Percentiles rank a stretch among this genome's conserved stretches.
These are phyloP conservation scores for Pugionium dolabratum DNA, from an alignment of 345 rosid species.

Conservation along the genomic window DNA sequence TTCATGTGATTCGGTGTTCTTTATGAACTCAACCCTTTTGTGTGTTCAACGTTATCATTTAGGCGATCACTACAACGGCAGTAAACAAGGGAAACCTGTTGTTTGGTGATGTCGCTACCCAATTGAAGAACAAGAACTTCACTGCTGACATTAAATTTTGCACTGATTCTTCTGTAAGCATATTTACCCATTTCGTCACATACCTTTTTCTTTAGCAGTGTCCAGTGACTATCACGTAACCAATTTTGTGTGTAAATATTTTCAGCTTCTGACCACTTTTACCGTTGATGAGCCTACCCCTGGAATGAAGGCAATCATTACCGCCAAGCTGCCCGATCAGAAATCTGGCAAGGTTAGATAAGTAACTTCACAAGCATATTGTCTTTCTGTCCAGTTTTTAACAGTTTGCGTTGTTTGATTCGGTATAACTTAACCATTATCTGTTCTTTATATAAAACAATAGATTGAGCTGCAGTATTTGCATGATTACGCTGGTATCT, in stretches of 20 bases:
- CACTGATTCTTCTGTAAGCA: constrained; percentile 73
- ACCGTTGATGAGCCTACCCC: constrained; percentile 90
- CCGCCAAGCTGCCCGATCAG: constrained; percentile 87
- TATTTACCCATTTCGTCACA: neutral
- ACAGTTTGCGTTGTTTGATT: constrained; percentile 4
- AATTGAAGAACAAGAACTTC: constrained; percentile 85
- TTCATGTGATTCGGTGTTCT: neutral
- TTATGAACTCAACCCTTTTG: neutral
- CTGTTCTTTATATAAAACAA: neutral
- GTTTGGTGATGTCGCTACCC: constrained; percentile 79
- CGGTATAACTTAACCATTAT: neutral
- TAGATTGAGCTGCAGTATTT: constrained; percentile 90
- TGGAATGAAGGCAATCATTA: constrained; percentile 81
- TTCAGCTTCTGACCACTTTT: constrained; percentile 77
- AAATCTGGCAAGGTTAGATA: constrained; percentile 75
- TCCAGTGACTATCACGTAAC: neutral
- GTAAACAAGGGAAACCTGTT: constrained; percentile 76
- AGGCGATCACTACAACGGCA: constrained; percentile 80
- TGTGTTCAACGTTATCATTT: constrained; percentile 6
- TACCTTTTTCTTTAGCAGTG: neutral
- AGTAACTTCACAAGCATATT: neutral
- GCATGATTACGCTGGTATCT: constrained; percentile 89
- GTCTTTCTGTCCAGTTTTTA: neutral
- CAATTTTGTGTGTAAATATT: neutral
- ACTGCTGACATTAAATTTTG: constrained; percentile 88